These are phyloP conservation scores for Xanthoceras sorbifolium DNA, from an alignment of 345 rosid genomes.

Conservation along the genomic window DNA sequence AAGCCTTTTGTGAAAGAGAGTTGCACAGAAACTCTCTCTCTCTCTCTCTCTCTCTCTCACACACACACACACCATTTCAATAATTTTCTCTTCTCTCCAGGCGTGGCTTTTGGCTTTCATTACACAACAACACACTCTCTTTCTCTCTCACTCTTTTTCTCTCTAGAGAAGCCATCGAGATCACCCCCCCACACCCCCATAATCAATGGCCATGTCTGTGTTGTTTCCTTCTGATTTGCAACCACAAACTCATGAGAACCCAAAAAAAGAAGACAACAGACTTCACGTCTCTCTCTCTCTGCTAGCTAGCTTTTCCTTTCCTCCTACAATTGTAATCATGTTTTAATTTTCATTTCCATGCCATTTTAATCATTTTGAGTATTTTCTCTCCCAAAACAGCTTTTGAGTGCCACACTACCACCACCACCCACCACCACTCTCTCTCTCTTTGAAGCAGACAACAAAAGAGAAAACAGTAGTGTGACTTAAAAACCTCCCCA, in stretches of 20 bases:
- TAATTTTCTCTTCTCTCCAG: conserved; percentile 32
- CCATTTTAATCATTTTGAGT: conserved; percentile 3
- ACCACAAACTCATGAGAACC: neutral
- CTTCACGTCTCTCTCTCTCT: neutral
- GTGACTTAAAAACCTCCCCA: conserved; percentile 27
- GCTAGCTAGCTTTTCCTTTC: neutral
- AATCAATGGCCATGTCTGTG: conserved; percentile 46
- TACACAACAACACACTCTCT: conserved; percentile 29
- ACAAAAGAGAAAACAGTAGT: conserved; percentile 21
- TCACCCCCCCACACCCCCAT: too few relatives aligned
- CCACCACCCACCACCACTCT: neutral
- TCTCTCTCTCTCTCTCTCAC: conserved; percentile 17
- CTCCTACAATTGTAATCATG: conserved; percentile 21
- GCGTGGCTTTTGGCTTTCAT: conserved; percentile 70
- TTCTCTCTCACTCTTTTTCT: conserved; percentile 20
- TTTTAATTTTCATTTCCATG: conserved; percentile 29
- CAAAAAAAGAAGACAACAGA: neutral
- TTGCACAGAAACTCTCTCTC: conserved; percentile 12
- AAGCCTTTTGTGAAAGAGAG: conserved; percentile 27
- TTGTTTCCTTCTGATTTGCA: conserved; percentile 20
- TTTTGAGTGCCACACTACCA: conserved; percentile 10
- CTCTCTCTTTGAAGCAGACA: conserved; percentile 36
- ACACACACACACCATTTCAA: too few relatives aligned
- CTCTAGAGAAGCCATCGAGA: conserved; percentile 27
- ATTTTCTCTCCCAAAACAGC: conserved; percentile 25